Conservation (phyloP, 2,329 filamentous ascomycete genomes). For the Tolypocladium cylindrosporum region DNA sequence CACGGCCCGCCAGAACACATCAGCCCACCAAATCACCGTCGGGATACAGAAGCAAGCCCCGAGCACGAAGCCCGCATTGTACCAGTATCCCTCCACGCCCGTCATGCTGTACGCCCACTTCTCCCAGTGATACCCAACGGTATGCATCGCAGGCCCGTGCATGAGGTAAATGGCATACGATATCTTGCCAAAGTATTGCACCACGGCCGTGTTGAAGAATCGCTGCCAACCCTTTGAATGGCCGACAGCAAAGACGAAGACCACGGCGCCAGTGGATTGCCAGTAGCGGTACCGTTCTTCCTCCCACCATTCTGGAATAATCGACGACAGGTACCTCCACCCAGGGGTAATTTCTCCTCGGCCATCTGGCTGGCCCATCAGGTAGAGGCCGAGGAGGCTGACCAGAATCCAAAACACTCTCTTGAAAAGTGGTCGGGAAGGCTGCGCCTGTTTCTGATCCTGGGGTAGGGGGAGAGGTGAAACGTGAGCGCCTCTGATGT, state of each 20-base stretch:
- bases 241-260: constrained; percentile 41
- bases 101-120: constrained; percentile 36
- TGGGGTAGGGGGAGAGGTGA: constrained; percentile 15
- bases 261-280: constrained; percentile 41
- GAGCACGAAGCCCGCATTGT: constrained; percentile 35
- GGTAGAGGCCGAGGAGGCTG: constrained; percentile 41
- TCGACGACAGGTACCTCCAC: constrained; percentile 35
- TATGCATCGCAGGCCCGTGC: constrained; percentile 46
- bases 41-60: constrained; percentile 38
- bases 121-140: constrained; percentile 41
- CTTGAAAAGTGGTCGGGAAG: constrained; percentile 4
- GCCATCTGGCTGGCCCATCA: constrained; percentile 30
- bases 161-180: constrained; percentile 53
- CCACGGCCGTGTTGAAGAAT: constrained; percentile 36
- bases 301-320: constrained; percentile 39
- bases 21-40: constrained; percentile 41
- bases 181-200: constrained; percentile 51
- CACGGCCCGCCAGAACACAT: constrained; percentile 45
- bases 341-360: constrained; percentile 39
- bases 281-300: constrained; percentile 44
- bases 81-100: constrained; percentile 34
- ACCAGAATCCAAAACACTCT: constrained; percentile 26
- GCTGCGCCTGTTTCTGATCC: constrained; percentile 8
- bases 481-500: constrained; percentile 36
- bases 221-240: constrained; percentile 35